Conservation (phyloP, 495 filamentous ascomycete species). For the Amniculicola lignicola region DNA sequence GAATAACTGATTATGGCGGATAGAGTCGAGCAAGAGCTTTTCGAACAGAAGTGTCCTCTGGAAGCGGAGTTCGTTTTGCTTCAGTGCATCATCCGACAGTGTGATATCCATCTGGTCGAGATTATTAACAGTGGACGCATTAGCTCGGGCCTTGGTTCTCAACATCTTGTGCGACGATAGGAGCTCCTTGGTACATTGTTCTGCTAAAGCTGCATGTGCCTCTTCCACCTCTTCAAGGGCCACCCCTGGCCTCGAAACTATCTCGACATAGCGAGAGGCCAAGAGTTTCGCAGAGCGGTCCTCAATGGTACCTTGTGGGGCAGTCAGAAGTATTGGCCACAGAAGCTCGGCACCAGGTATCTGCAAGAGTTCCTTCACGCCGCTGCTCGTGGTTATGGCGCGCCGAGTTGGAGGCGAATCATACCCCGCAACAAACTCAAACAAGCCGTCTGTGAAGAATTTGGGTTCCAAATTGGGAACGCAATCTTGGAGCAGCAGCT, state of each 20-base stretch:
- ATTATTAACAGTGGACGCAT: background rate
- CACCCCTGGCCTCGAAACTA: slow-evolving; percentile 44
- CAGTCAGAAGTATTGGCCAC: slow-evolving; percentile 77
- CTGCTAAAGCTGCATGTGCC: slow-evolving; percentile 75
- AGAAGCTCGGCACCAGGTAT: slow-evolving; percentile 70
- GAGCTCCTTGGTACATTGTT: slow-evolving; percentile 73
- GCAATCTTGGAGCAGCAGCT: slow-evolving; percentile 63
- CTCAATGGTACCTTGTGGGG: slow-evolving; percentile 67
- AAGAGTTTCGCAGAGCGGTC: slow-evolving; percentile 63
- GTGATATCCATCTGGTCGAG: slow-evolving; percentile 21
- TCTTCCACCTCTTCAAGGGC: slow-evolving; percentile 53
- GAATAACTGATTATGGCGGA: slow-evolving; percentile 26
- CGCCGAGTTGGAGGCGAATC: slow-evolving; percentile 29
- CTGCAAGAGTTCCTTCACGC: slow-evolving; percentile 46
- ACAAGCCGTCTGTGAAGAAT: slow-evolving; percentile 63
- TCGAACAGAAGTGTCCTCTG: slow-evolving; percentile 27
- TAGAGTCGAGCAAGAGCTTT: slow-evolving; percentile 23
- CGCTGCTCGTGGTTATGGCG: background rate
- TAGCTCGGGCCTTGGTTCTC: background rate
- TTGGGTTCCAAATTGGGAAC: slow-evolving; percentile 60
- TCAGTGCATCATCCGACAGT: slow-evolving; percentile 1
- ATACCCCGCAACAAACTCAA: slow-evolving; percentile 63
- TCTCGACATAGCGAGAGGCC: slow-evolving; percentile 71
- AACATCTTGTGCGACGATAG: slow-evolving; percentile 17
- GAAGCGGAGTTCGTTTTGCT: slow-evolving; percentile 19